Evolutionary conservation across 208 protist species (phyloP), one percentile per base, ranked within the genome.

Genomic region (Trypanosoma scelopori): DNA sequence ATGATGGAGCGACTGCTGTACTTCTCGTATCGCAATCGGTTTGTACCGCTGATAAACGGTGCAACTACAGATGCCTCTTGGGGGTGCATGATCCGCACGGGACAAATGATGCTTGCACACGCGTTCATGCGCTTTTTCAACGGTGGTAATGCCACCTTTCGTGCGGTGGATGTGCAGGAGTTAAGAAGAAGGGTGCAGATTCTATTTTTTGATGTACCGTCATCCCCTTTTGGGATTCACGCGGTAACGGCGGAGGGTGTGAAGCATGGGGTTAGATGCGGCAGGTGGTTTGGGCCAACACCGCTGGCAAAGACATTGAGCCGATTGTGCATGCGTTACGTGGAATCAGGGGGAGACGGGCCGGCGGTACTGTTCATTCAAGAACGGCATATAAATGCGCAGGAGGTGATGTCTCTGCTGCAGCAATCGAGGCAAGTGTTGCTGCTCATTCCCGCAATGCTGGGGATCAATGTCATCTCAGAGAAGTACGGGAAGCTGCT

Each of bases 41-140:
- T 94, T 63, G 46, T 61, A 18, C 67, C 62, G 7, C 63, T 94
- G 47, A 73, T 72, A 4, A 85, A 89, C 39, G 85, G 84, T 9
- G 66, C 61, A n/a, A 90, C 78, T 3, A 85, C 81, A 5, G 94
- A 98, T 76, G 51, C 79, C 4, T 69, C 70, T 15, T 98, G 95
- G 93, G 95, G 95, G 0, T 98, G 95, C 61, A 84, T 97, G 57
- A 69, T 97, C 37, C 88, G 95, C 39, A 85, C 88, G 12, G 88
- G 82, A 0, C 92, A 98, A 71, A 97, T 97, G 92, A 47, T 96
- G 27, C 57, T 95, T 18, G 89, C 59, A 0, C 58, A 82, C 7
- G 79, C 74, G 11, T 67, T 92, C 46, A 57, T 91, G 65, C 76
- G 80, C 18, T 81, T 60, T 52, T 55, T 61, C 32, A 74, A 68